Base-by-base conservation (phyloP, 306 rosid genomes). In the Cucurbita moschata region DNA sequence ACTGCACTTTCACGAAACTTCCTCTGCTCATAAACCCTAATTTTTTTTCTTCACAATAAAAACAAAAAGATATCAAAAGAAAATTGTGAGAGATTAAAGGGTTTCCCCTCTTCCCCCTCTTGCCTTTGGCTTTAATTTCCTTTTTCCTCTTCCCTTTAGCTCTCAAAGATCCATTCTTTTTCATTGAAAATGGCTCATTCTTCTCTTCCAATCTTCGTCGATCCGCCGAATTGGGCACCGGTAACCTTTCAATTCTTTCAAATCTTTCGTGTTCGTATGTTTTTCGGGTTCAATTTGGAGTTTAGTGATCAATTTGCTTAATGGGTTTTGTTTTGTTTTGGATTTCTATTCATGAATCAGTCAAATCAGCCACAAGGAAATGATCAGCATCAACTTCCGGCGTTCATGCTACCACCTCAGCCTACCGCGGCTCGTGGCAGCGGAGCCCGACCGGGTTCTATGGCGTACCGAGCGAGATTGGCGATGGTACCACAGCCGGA, bases 211-310 rank as follows among this genome's bases (percentile, higher is more conserved):
- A 87, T 87, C 86, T 93, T 86, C 85, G 85, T 90, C 88, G 98
- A 93, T 93, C 89, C 96, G 81, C 87, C 90, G 75, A 93, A 87
- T 82, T 93, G 97, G 98, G 90, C 88, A 26, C 98, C 87, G 96
- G 98, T 93, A 85, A 83, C 81, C 42, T 85, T 85, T 92, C 23
- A 7, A 8, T 81, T 80, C 67, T 72, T 67, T 81, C 13, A 65
- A 14, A 19, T 51, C 6, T 50, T 50, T 2, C 14, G 1, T 21
- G 13, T 30, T 10, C 12, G 1, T 11, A 3, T 47, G 11, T 49
- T 51, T 50, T 50, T 5, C 6, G 8, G 66, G 82, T 61, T 82
- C 73, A 79, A 78, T 67, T 67, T 14, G 13, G 42, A 16, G 30
- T 21, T 13, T 15, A 0, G 50, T 8, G 21, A 23, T 7, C 1